These are phyloP conservation scores for Pyrrhoderma noxium DNA, from an alignment of 1,284 basidiomycete species.

Conservation along the genomic window DNA sequence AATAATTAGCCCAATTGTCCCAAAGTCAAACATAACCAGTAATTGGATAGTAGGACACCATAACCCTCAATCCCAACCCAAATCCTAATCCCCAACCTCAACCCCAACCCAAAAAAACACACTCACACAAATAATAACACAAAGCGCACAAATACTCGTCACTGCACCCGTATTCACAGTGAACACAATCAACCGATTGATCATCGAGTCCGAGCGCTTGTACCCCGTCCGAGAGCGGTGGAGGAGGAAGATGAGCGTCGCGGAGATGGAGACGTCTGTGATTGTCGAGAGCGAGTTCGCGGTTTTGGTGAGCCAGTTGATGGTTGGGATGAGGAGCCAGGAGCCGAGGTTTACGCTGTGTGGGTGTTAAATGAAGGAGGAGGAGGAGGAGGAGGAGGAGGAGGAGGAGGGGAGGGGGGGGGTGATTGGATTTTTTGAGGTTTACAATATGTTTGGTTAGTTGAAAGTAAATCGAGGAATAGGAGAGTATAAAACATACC, in stretches of 20 bases:
- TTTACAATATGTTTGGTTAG: too few species aligned
- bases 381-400: too few species aligned
- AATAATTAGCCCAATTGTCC: too few species aligned
- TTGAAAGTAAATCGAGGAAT: background rate
- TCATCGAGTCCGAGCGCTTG: constrained; percentile 15
- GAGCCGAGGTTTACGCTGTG: background rate
- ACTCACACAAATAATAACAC: constrained; percentile 13
- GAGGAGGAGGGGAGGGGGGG: too few species aligned
- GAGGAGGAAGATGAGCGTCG: constrained; percentile 15
- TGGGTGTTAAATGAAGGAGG: too few species aligned
- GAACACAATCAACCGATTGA: constrained; percentile 18
- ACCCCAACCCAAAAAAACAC: background rate
- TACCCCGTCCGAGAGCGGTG: constrained; percentile 17
- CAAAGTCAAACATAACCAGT: too few species aligned
- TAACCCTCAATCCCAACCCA: too few species aligned
- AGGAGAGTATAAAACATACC: constrained; percentile 1
- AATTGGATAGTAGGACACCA: too few species aligned
- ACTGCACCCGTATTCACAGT: constrained; percentile 18
- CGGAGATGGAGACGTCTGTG: constrained; percentile 17
- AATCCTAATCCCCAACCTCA: too few species aligned
- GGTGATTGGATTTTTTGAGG: too few species aligned
- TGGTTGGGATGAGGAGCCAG: background rate
- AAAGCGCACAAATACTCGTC: constrained; percentile 15
- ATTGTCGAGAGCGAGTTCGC: constrained; percentile 13
- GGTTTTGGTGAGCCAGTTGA: constrained; percentile 10